A percentile compares a stretch with the other conserved stretches of the same genome.
phyloP scores from a whole-genome alignment of 768 basidiomycete genomes.

The Psilocybe azurescens region DNA sequence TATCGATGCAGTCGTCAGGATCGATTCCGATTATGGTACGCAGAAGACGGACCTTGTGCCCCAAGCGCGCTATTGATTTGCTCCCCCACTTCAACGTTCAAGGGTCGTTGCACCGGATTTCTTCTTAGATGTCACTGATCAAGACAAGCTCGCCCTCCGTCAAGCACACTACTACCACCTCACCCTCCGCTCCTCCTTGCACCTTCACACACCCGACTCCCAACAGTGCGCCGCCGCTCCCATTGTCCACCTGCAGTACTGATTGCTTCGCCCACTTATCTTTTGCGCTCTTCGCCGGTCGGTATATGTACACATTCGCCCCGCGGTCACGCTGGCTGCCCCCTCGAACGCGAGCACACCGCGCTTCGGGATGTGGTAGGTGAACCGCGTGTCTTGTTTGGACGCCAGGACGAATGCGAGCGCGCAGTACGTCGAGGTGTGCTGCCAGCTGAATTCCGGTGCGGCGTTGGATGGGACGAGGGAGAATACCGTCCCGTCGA shows the following conservation, averaged over 20 bases:
- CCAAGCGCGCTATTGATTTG: too few species aligned
- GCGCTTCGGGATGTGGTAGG: conserved; percentile 65
- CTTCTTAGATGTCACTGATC: conserved; percentile 38
- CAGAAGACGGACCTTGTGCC: too few species aligned
- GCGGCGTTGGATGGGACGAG: conserved; percentile 39
- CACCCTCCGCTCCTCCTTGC: conserved; percentile 33
- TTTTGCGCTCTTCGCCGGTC: conserved; percentile 46
- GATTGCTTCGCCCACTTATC: conserved; percentile 80
- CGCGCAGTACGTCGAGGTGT: conserved; percentile 85
- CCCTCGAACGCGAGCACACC: conserved; percentile 84
- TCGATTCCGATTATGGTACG: too few species aligned
- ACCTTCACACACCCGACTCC: conserved; percentile 66
- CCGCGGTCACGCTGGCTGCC: conserved; percentile 63
- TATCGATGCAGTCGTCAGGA: too few species aligned
- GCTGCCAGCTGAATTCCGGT: conserved; percentile 60
- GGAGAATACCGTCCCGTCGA: conserved; percentile 74
- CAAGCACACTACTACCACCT: conserved; percentile 63
- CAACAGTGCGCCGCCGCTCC: conserved; percentile 72
- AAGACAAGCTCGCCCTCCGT: conserved; percentile 80
- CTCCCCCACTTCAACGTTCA: too few species aligned
- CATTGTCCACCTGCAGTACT: conserved; percentile 77
- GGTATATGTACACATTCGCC: conserved; percentile 89
- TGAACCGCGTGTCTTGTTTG: conserved; percentile 89
- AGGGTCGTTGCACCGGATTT: too few species aligned
- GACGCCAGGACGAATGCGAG: conserved; percentile 94